phyloP scores from a whole-genome alignment of 139 green algal genomes.

The Spirogloea muscicola region DNA sequence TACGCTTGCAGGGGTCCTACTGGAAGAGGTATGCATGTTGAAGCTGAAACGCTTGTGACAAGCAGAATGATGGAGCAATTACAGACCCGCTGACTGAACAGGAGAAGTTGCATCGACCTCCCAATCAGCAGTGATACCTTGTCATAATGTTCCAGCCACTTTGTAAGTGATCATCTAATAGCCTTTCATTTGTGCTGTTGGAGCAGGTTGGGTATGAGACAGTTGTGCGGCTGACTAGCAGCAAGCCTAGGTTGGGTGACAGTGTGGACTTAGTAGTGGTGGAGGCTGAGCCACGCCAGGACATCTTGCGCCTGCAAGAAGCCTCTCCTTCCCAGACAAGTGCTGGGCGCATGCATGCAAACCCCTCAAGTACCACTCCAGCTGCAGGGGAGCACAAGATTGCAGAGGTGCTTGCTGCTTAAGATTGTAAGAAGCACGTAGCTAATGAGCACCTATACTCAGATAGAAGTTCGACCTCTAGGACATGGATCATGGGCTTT shows the following conservation, averaged over 20 bases:
- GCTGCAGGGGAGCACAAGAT: too few relatives aligned
- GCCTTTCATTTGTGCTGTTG: slow-evolving; percentile 10
- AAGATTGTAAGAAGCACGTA: too few relatives aligned
- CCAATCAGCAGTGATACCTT: background rate
- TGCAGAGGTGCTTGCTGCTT: too few relatives aligned
- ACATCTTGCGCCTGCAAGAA: slow-evolving; percentile 16
- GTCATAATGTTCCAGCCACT: too few relatives aligned
- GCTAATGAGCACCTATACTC: too few relatives aligned
- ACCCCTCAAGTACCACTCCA: too few relatives aligned
- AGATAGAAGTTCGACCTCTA: too few relatives aligned
- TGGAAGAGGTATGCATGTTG: slow-evolving; percentile 18
- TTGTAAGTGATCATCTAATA: background rate
- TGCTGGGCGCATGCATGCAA: too few relatives aligned
- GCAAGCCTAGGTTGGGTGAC: slow-evolving; percentile 14
- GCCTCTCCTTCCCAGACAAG: background rate
- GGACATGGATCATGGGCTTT: too few relatives aligned
- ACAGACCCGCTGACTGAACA: background rate
- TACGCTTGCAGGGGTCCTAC: slow-evolving; percentile 5
- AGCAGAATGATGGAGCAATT: background rate
- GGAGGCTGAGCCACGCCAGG: slow-evolving; percentile 13
- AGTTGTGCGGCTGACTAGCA: slow-evolving; percentile 15
- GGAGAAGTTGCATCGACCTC: background rate
- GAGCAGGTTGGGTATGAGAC: slow-evolving; percentile 32
- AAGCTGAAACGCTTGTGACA: background rate
- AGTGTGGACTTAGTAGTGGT: background rate